Conservation (phyloP, 352 stramenopile species). For the Saprolegnia parasitica region DNA sequence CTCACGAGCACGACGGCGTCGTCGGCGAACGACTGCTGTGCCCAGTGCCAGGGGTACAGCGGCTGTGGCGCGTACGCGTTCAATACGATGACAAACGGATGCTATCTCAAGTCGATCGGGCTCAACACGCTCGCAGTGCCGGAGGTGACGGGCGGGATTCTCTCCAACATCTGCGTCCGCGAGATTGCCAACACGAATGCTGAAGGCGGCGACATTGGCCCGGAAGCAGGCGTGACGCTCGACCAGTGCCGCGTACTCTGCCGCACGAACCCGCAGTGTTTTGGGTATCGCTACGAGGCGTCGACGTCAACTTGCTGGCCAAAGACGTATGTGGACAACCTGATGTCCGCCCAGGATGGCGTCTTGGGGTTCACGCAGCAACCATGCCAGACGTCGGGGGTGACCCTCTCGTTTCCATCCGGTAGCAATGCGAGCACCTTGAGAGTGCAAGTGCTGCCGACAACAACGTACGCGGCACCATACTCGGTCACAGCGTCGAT, state of each 20-base stretch:
- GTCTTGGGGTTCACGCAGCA: neutral
- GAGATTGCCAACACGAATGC: neutral
- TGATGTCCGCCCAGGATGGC: neutral
- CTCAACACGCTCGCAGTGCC: neutral
- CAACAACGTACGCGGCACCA: neutral
- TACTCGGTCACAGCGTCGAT: constrained; percentile 12
- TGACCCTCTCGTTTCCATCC: neutral
- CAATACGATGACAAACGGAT: neutral
- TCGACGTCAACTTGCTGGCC: neutral
- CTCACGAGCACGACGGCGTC: neutral
- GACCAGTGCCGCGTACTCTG: neutral
- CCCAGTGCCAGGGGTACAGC: neutral
- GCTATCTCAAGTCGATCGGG: neutral
- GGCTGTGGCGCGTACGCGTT: constrained; percentile 9
- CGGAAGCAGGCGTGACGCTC: neutral
- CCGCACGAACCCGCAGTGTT: neutral
- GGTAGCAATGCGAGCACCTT: neutral
- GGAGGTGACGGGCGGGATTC: neutral
- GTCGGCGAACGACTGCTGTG: constrained; percentile 2
- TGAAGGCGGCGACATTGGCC: neutral
- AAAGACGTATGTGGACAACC: neutral
- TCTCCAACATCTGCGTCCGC: neutral
- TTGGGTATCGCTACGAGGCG: neutral
- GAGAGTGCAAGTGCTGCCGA: neutral
- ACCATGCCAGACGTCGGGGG: neutral